Conservation (phyloP, 1,139 yeast genomes). For the Nadsonia starkeyi-henricii region DNA sequence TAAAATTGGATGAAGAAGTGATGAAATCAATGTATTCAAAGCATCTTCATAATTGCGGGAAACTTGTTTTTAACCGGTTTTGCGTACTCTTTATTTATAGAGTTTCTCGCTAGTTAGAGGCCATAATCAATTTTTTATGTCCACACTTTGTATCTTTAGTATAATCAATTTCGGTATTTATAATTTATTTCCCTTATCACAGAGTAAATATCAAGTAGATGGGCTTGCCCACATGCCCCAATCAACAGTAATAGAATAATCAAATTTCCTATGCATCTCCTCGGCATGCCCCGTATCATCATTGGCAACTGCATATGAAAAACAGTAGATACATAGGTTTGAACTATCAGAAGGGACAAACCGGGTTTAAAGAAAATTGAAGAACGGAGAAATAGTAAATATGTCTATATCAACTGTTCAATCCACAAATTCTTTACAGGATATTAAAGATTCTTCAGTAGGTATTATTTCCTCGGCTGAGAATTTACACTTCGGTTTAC, state of each 20-base stretch:
- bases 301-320: too few relatives aligned
- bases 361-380: too few relatives aligned
- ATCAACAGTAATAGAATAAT: too few relatives aligned
- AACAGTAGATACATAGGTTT: too few relatives aligned
- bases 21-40: neutral
- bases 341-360: too few relatives aligned
- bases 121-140: neutral
- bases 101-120: neutral
- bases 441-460: neutral
- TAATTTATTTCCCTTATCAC: neutral
- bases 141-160: neutral
- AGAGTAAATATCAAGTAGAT: too few relatives aligned
- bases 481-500: neutral
- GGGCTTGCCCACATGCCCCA: too few relatives aligned
- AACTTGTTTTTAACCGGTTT: too few relatives aligned
- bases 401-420: neutral
- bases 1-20: conserved; percentile 1
- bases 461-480: neutral
- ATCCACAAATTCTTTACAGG: neutral
- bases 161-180: neutral
- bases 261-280: too few relatives aligned
- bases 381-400: too few relatives aligned
- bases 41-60: too few relatives aligned
- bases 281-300: too few relatives aligned
- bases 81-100: neutral